Percentiles rank a stretch among this genome's conserved stretches.
These are phyloP conservation scores for Stellera chamaejasme DNA, from an alignment of 345 rosid genomes.

Conservation along the genomic window DNA sequence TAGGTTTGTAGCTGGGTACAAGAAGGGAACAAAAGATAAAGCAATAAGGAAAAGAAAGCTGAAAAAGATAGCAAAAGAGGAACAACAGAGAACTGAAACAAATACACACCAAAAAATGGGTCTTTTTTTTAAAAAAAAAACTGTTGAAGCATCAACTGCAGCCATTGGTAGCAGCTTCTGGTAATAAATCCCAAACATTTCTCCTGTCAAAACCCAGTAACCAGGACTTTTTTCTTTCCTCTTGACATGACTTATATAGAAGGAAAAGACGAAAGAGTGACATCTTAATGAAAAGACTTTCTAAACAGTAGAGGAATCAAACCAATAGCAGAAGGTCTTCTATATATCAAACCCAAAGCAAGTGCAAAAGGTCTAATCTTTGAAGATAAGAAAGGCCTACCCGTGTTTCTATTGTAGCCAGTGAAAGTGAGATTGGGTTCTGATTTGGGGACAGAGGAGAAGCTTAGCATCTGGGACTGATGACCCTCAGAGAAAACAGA, in stretches of 20 bases:
- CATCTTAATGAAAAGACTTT: slow-evolving; percentile 15
- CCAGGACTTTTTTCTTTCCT: slow-evolving; percentile 1
- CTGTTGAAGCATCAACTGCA: slow-evolving; percentile 1
- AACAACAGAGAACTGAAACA: slow-evolving; percentile 3
- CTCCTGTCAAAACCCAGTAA: slow-evolving; percentile 4
- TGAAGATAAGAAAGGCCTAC: slow-evolving; percentile 13
- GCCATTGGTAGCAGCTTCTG: background rate
- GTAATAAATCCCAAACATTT: background rate
- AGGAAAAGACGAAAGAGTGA: slow-evolving; percentile 9
- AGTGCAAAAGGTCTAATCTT: slow-evolving; percentile 8
- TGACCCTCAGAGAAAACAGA: slow-evolving; percentile 20
- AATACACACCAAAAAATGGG: background rate
- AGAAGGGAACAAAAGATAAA: background rate
- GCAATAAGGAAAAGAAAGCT: background rate
- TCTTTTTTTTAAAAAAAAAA: background rate
- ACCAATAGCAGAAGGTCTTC: slow-evolving; percentile 6
- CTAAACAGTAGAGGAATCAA: slow-evolving; percentile 2
- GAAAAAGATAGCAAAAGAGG: background rate
- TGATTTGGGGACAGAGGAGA: slow-evolving; percentile 44
- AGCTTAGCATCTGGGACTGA: slow-evolving; percentile 47
- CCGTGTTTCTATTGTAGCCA: slow-evolving; percentile 29
- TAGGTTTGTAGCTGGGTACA: too few species aligned
- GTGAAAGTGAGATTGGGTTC: slow-evolving; percentile 23
- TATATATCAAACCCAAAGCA: slow-evolving; percentile 10
- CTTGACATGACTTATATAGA: slow-evolving; percentile 15